phyloP scores from a whole-genome alignment of 1,139 yeast species.

The Arxiozyma slooffiae region DNA sequence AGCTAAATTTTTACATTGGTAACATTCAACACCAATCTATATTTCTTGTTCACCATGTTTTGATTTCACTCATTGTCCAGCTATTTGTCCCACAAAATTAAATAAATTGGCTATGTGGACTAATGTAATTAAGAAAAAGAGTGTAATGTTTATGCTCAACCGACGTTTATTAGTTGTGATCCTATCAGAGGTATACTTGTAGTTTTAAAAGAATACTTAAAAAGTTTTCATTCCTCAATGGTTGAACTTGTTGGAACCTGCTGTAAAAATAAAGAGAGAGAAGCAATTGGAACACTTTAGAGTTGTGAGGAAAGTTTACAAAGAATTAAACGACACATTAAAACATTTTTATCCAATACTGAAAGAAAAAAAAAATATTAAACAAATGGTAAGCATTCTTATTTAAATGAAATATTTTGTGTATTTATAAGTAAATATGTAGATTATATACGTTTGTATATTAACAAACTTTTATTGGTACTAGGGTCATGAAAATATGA shows the following conservation, averaged over 20 bases:
- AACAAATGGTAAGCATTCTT: slow-evolving; percentile 47
- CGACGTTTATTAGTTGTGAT: slow-evolving; percentile 89
- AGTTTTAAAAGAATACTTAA: slow-evolving; percentile 63
- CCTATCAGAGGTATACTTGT: slow-evolving; percentile 90
- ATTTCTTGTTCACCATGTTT: slow-evolving; percentile 78
- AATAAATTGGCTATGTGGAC: slow-evolving; percentile 81
- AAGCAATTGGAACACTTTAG: slow-evolving; percentile 86
- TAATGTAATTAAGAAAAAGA: slow-evolving; percentile 47
- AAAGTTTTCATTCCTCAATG: slow-evolving; percentile 81
- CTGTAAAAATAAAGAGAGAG: slow-evolving; percentile 72
- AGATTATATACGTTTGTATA: too few relatives aligned
- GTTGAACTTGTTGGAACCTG: slow-evolving; percentile 87
- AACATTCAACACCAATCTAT: too few relatives aligned
- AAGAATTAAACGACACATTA: slow-evolving; percentile 66
- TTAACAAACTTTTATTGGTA: not conserved
- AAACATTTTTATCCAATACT: slow-evolving; percentile 62
- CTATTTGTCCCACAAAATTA: slow-evolving; percentile 93
- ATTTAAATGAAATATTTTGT: slow-evolving; percentile 29
- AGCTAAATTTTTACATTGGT: too few relatives aligned
- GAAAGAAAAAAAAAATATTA: slow-evolving; percentile 52
- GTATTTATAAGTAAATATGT: not conserved
- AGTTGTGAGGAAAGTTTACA: slow-evolving; percentile 71
- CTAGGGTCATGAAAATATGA: too few relatives aligned
- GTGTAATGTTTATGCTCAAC: slow-evolving; percentile 56
- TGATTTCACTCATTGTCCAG: slow-evolving; percentile 96